Percentiles rank a stretch among this genome's conserved stretches.
Conservation (phyloP, 2,329 filamentous ascomycete genomes). For the Hortaea sp. region DNA sequence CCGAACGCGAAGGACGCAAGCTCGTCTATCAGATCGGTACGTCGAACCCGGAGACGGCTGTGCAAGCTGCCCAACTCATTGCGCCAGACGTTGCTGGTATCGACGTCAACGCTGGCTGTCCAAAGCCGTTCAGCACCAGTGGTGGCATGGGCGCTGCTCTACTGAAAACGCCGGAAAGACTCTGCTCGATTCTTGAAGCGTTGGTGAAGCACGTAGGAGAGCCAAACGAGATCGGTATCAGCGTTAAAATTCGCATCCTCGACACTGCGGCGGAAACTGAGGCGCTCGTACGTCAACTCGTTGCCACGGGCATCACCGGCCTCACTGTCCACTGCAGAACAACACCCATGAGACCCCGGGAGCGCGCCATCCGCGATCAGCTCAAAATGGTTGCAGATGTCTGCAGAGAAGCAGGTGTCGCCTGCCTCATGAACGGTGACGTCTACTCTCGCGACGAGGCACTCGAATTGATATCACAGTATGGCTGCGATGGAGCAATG, state of each 20-base stretch:
- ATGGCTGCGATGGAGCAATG: constrained; percentile 88
- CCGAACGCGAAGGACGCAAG: constrained; percentile 60
- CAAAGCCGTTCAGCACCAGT: constrained; percentile 87
- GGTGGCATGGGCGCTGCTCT: constrained; percentile 95
- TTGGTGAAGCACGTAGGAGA: constrained; percentile 69
- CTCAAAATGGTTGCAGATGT: constrained; percentile 72
- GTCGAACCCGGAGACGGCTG: constrained; percentile 68
- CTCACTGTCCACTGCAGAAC: constrained; percentile 94
- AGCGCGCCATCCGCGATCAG: constrained; percentile 74
- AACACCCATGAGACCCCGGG: constrained; percentile 85
- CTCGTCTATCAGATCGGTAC: constrained; percentile 92
- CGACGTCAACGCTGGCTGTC: constrained; percentile 96
- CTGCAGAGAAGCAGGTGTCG: constrained; percentile 76
- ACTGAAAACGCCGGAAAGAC: constrained; percentile 70
- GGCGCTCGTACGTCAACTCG: constrained; percentile 64
- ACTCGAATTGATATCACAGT: constrained; percentile 61
- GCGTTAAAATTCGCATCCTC: constrained; percentile 89
- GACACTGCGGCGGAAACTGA: constrained; percentile 68
- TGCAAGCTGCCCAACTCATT: constrained; percentile 73
- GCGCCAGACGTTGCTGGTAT: constrained; percentile 85
- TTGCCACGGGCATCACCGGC: constrained; percentile 80
- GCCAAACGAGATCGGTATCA: constrained; percentile 80
- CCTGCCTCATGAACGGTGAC: constrained; percentile 93
- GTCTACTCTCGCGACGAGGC: constrained; percentile 68
- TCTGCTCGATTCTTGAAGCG: constrained; percentile 72